A percentile compares a stretch with the other conserved stretches of the same genome.
These are phyloP conservation scores for Fusarium nelsonii DNA, from an alignment of 2,329 filamentous ascomycete species.

Conservation along the genomic window DNA sequence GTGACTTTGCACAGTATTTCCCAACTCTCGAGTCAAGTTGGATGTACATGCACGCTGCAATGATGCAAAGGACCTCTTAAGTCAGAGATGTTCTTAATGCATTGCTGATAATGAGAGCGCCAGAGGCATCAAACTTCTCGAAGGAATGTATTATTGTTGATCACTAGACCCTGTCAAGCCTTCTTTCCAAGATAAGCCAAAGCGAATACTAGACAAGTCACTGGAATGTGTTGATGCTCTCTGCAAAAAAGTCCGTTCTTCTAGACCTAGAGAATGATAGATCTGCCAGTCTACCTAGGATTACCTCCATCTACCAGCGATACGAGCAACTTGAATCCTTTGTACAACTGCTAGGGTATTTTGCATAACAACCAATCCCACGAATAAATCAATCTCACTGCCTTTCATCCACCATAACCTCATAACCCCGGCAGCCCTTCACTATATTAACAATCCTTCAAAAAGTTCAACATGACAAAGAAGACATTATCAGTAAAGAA, in stretches of 20 bases:
- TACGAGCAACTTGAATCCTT: constrained; percentile 30
- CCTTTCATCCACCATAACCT: constrained; percentile 14
- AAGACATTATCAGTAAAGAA: constrained; percentile 20
- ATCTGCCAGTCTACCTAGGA: constrained; percentile 32
- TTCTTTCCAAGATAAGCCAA: not conserved
- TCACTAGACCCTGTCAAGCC: not conserved
- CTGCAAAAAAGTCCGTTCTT: constrained; percentile 24
- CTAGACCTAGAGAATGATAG: constrained; percentile 12
- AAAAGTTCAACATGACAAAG: constrained; percentile 11
- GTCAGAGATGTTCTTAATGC: not conserved
- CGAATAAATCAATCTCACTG: constrained; percentile 25
- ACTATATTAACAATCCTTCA: constrained; percentile 5
- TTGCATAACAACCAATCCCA: constrained; percentile 36
- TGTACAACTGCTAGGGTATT: constrained; percentile 41
- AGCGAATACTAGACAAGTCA: not conserved
- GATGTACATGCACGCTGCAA: constrained; percentile 16
- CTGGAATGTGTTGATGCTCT: not conserved
- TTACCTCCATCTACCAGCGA: constrained; percentile 35
- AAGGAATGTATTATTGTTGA: constrained; percentile 8
- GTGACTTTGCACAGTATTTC: constrained; percentile 40
- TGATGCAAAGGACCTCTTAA: constrained; percentile 16
- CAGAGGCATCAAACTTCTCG: not conserved
- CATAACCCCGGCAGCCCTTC: constrained; percentile 11
- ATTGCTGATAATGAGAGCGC: not conserved
- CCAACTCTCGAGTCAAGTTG: not conserved